These are phyloP conservation scores for Tolypocladium tundrense DNA, from an alignment of 2,329 filamentous ascomycete species.

Conservation along the genomic window DNA sequence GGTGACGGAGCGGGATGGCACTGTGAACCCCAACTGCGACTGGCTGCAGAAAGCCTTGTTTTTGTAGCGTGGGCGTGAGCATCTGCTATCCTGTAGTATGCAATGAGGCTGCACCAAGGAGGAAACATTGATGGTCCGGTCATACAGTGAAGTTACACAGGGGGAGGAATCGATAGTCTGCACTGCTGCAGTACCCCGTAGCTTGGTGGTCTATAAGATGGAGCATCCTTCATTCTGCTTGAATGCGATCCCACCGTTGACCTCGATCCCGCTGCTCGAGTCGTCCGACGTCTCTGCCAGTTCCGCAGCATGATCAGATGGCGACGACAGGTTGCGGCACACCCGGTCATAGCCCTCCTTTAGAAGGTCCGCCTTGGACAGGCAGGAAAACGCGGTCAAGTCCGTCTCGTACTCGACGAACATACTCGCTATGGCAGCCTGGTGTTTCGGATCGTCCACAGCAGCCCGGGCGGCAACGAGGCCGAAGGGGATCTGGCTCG, in stretches of 20 bases:
- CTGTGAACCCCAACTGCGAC: no score
- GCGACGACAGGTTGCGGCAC: neutral
- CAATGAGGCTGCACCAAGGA: neutral
- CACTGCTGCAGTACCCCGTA: no score
- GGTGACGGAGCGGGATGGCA: neutral
- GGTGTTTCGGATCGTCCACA: slow-evolving; percentile 14
- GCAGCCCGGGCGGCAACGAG: slow-evolving; percentile 15
- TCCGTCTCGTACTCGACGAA: slow-evolving; percentile 12
- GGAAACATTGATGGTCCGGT: neutral
- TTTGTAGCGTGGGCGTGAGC: neutral
- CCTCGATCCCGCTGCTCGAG: neutral
- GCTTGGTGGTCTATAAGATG: neutral
- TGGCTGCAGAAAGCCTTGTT: no score
- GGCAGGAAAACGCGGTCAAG: slow-evolving; percentile 1
- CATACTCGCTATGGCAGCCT: slow-evolving; percentile 2
- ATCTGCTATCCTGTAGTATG: neutral
- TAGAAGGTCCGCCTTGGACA: neutral
- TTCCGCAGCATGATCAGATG: neutral
- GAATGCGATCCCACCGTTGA: neutral
- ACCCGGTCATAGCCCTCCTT: neutral
- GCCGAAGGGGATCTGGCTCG: slow-evolving; percentile 14
- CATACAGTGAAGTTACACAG: neutral
- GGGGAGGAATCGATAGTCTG: neutral
- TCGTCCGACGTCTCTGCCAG: neutral
- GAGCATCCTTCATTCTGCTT: neutral